Percentiles rank a stretch among this genome's conserved stretches.
phyloP scores from a whole-genome alignment of 257 asterid genomes.

The Jacaranda copaia region DNA sequence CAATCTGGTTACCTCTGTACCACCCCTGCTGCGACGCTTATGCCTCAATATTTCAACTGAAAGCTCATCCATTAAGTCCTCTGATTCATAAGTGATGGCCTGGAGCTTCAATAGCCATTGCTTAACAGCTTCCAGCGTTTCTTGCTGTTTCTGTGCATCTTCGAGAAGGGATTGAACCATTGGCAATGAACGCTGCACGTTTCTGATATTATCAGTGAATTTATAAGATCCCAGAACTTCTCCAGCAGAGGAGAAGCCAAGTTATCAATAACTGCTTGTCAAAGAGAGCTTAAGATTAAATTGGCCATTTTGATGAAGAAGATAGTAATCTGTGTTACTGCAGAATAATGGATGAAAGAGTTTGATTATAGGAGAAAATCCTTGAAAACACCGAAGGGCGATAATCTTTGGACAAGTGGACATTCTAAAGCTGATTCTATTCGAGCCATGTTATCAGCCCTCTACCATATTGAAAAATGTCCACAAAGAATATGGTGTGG shows the following conservation, averaged over 20 bases:
- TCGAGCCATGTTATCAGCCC: too few species aligned
- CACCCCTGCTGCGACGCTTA: neutral
- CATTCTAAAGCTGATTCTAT: too few species aligned
- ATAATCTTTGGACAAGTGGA: too few species aligned
- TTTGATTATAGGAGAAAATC: neutral
- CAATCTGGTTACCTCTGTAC: neutral
- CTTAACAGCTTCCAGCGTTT: neutral
- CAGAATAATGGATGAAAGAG: neutral
- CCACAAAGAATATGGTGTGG: too few species aligned
- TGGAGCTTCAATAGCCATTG: slow-evolving; percentile 14
- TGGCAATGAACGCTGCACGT: slow-evolving; percentile 17
- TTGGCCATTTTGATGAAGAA: neutral
- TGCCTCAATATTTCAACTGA: neutral
- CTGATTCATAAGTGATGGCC: neutral
- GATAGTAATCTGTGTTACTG: neutral
- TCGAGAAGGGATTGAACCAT: slow-evolving; percentile 13
- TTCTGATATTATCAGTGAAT: slow-evolving; percentile 11
- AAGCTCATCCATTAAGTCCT: slow-evolving; percentile 18
- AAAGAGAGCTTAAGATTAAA: slow-evolving; percentile 6
- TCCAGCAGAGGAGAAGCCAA: slow-evolving; percentile 10
- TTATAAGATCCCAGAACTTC: slow-evolving; percentile 10
- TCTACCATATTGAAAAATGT: too few species aligned
- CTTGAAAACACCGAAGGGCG: neutral
- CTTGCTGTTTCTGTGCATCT: slow-evolving; percentile 22
- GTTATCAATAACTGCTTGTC: neutral